phyloP scores from a whole-genome alignment of 768 basidiomycete genomes.

The Collybia nuda region DNA sequence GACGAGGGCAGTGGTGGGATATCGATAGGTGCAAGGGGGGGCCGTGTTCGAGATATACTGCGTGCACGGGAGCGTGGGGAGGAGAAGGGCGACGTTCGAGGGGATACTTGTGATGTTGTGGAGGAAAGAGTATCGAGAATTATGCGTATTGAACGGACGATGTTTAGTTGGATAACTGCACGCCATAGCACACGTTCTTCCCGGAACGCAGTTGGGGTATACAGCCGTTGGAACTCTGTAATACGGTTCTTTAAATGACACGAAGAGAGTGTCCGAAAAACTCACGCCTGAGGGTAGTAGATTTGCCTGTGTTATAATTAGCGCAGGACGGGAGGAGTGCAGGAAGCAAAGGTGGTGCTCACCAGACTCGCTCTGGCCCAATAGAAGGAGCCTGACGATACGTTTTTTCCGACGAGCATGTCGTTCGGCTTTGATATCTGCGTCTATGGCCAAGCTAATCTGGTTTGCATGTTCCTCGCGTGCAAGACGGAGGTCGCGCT shows the following conservation, averaged over 20 bases:
- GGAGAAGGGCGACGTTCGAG: slow-evolving; percentile 32
- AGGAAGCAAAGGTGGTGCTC: slow-evolving; percentile 20
- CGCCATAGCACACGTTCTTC: slow-evolving; percentile 82
- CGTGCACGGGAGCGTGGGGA: slow-evolving; percentile 34
- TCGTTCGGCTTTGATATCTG: slow-evolving; percentile 64
- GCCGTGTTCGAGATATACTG: slow-evolving; percentile 27
- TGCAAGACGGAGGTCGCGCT: slow-evolving; percentile 51
- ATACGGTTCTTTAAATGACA: slow-evolving; percentile 8
- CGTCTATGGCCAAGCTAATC: slow-evolving; percentile 73
- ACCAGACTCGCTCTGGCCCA: slow-evolving; percentile 86
- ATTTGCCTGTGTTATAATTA: slow-evolving; percentile 54
- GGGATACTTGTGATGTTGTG: slow-evolving; percentile 27
- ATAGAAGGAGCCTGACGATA: slow-evolving; percentile 69
- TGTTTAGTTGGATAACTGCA: slow-evolving; percentile 79
- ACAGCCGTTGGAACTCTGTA: slow-evolving; percentile 75
- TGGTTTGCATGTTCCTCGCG: slow-evolving; percentile 67
- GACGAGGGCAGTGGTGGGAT: slow-evolving; percentile 15
- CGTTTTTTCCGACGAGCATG: slow-evolving; percentile 65
- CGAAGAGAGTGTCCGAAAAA: slow-evolving; percentile 16
- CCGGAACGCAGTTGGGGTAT: slow-evolving; percentile 72
- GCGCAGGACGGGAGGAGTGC: not conserved
- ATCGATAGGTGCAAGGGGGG: slow-evolving; percentile 21
- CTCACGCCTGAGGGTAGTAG: slow-evolving; percentile 79
- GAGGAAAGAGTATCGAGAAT: slow-evolving; percentile 60
- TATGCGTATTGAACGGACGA: slow-evolving; percentile 73